Evolutionary conservation across 768 basidiomycete species (phyloP), one percentile per base, ranked within the genome.

Genomic region (Hygrophoropsis aurantiaca): DNA sequence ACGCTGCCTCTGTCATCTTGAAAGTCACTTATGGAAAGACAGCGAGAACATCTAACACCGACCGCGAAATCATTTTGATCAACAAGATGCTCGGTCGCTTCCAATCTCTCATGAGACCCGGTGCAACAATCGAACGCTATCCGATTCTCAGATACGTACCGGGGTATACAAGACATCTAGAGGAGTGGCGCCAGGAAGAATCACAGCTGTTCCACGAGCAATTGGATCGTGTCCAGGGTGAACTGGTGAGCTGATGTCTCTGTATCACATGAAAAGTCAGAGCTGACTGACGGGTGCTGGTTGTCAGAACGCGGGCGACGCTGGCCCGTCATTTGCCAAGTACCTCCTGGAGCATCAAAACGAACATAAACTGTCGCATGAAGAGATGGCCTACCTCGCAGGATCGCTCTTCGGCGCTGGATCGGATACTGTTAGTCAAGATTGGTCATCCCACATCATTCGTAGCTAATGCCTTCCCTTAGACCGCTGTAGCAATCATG

Each of bases 341-440:
- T 79, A 82, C 50, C 73, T 85, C 23, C 64, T 84, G 2, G 77
- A 82, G 51, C 74, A 75, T 15, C 80, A 84, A 54, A 47, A 58
- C 2, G 74, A 78, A 38, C 74, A 80, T 39, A 77, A 74, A 10
- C 72, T 84, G 9, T 74, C 80, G 3, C 69, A 79, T 44, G 68
- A 77, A 44, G 82, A 85, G 55, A 74, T 76, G 21, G 77, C 82
- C 0, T 85, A 85, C 58, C 74, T 85, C 20, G 78, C 79, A 0
- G 84, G 84, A 0, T 73, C 75, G 32, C 78, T 85, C 63, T 85
- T 82, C 49, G 84, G 84, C 20, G 83, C 82, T 26, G 84, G 84
- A 11, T 75, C 79, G 0, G 84, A 84, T 52, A 85, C 83, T 11
- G 72, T 70, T 44, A 32, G 66, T 58, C n/a, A 30, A 27, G 19